phyloP scores from a whole-genome alignment of 2,329 filamentous ascomycete species.

The Aureobasidium mangrovei region DNA sequence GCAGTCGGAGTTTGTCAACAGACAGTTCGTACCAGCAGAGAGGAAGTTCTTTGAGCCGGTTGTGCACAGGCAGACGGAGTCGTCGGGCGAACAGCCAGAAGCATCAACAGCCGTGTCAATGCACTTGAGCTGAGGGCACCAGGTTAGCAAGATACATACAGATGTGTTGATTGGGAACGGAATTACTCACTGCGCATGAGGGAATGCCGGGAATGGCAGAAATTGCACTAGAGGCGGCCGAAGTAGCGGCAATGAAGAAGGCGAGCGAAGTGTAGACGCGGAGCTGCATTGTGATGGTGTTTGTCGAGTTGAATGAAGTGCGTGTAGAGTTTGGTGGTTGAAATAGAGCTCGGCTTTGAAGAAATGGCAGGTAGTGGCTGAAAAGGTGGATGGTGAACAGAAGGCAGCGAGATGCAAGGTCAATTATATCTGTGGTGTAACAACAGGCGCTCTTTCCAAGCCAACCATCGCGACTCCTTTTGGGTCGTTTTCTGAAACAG shows the following conservation, averaged over 20 bases:
- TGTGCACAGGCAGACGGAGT: conserved; percentile 46
- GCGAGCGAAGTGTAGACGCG: conserved; percentile 9
- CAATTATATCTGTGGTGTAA: too few species aligned
- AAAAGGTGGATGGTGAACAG: not conserved
- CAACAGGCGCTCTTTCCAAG: not conserved
- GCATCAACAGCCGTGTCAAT: conserved; percentile 38
- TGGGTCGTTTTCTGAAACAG: not conserved
- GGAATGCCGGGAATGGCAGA: conserved; percentile 1
- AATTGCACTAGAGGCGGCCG: not conserved
- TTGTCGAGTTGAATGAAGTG: not conserved
- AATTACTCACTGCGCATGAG: not conserved
- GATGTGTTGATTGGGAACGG: not conserved
- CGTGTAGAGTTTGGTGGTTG: not conserved
- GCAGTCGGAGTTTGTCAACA: conserved; percentile 29
- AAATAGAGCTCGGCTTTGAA: not conserved
- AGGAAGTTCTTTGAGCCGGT: conserved; percentile 30
- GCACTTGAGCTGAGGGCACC: conserved; percentile 26
- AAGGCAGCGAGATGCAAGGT: too few species aligned
- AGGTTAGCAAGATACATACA: not conserved
- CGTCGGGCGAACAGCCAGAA: conserved; percentile 40
- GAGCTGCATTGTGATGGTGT: conserved; percentile 11
- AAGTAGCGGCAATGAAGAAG: conserved; percentile 9
- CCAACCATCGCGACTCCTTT: not conserved
- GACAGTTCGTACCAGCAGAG: conserved; percentile 33
- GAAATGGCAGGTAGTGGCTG: not conserved